Base-by-base conservation (phyloP, 2,329 filamentous ascomycete genomes). In the Raffaelea ambrosiae region DNA sequence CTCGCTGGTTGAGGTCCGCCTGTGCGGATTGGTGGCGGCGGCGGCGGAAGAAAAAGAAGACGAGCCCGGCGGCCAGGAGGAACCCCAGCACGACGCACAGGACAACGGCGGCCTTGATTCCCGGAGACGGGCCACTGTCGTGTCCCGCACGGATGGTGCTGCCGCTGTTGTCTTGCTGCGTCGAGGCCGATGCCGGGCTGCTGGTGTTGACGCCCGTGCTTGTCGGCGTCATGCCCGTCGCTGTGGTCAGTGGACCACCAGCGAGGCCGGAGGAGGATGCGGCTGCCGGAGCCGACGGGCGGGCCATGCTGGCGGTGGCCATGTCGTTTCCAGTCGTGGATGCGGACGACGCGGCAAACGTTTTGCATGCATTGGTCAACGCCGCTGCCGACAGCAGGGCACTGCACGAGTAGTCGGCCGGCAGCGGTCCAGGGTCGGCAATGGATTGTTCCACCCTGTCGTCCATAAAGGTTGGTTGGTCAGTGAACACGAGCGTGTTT, bases 31-130 rank as follows among this genome's bases (percentile, higher is more conserved):
- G 3, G 29, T 23, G 5, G 4, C 38, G 18, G 19, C 19, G 22
- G n/a, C 20, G 13, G 21, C 39, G 35, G 39, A 70, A 49, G 3
- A 70, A 55, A 42, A 67, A 67, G 3, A 70, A 53, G 2, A 66
- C 48, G 16, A 71, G 53, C 10, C 61, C 60, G 10, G 65, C 46
- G 3, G 74, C 47, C 3, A 65, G 57, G 14, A 70, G 49, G 11
- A 70, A 52, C 4, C 57, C 66, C n/a, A 72, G 55, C 3, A 66
- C 54, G 2, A 66, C 64, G 44, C 67, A 68, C 11, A 74, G 54
- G 4, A 62, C 67, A 43, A 77, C 68, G 29, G 72, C 70, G 3
- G 67, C 65, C 48, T 69, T 74, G 41, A 66, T 63, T 2, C 66
- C 67, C 1, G 51, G 47, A 14, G 65, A 60, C 31, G 55, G 26